Conservation (phyloP, 192 early-diverging fungal species). For the Backusella luteola region DNA sequence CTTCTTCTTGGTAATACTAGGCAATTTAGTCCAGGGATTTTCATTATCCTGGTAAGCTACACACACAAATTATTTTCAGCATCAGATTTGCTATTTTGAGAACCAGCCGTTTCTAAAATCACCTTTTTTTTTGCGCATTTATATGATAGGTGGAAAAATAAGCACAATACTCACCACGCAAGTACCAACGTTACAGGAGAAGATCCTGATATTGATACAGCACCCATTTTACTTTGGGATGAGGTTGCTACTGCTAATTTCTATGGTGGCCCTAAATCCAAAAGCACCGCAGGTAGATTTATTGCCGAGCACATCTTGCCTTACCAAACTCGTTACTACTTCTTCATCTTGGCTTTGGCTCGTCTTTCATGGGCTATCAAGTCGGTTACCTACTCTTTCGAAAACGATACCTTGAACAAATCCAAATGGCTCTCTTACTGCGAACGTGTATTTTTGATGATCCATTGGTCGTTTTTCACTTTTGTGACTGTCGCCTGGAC, state of each 20-base stretch:
- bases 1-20: constrained; percentile 65
- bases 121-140: background rate
- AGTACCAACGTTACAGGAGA: constrained; percentile 73
- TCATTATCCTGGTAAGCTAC: constrained; percentile 63
- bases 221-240: constrained; percentile 77
- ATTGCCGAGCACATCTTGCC: constrained; percentile 50
- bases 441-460: constrained; percentile 54
- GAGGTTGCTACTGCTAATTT: constrained; percentile 56
- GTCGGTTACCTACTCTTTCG: constrained; percentile 57
- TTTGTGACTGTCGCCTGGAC: constrained; percentile 45
- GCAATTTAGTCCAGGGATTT: constrained; percentile 75
- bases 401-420: constrained; percentile 45
- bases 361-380: constrained; percentile 73
- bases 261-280: constrained; percentile 45
- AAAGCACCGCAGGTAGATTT: constrained; percentile 55
- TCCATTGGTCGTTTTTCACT: constrained; percentile 73
- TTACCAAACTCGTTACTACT: constrained; percentile 61
- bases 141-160: constrained; percentile 74
- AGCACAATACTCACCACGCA: constrained; percentile 86
- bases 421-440: constrained; percentile 41
- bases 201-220: constrained; percentile 86
- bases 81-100: constrained; percentile 4
- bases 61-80: background rate
- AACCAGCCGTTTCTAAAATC: background rate
- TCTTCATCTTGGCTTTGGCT: constrained; percentile 74